Conservation (phyloP, 169 alveolate genomes). For the Babesia sp. region DNA sequence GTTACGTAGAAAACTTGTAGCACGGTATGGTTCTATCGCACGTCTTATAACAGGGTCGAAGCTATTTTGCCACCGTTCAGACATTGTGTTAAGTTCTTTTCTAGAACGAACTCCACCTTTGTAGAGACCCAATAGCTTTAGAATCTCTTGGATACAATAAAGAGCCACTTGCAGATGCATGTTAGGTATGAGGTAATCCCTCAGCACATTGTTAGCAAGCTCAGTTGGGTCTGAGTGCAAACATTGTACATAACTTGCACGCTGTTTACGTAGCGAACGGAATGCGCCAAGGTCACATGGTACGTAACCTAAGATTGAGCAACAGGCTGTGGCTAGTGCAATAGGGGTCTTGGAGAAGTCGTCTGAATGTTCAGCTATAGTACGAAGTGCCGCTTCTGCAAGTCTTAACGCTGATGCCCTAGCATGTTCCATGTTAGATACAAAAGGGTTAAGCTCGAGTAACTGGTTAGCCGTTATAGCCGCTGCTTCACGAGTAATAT, state of each 20-base stretch:
- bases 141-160: conserved; percentile 51
- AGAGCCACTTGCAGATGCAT: conserved; percentile 50
- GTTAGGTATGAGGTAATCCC: conserved; percentile 46
- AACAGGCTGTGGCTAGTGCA: conserved; percentile 31
- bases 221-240: conserved; percentile 10
- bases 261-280: not conserved
- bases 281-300: conserved; percentile 28
- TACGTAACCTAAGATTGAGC: conserved; percentile 46
- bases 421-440: conserved; percentile 20
- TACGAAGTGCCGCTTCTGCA: conserved; percentile 29
- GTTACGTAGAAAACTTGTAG: conserved; percentile 42
- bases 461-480: conserved; percentile 45
- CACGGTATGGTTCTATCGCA: conserved; percentile 45
- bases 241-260: not conserved
- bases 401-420: conserved; percentile 14
- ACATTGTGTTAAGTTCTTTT: conserved; percentile 15
- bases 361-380: conserved; percentile 39
- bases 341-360: conserved; percentile 47
- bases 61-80: conserved; percentile 19
- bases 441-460: conserved; percentile 40
- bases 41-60: conserved; percentile 20
- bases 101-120: conserved; percentile 22
- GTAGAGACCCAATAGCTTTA: conserved; percentile 29
- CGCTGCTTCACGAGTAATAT: conserved; percentile 47
- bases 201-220: conserved; percentile 11